Base-by-base conservation (phyloP, 2,329 filamentous ascomycete species). In the Trichoderma sp. region DNA sequence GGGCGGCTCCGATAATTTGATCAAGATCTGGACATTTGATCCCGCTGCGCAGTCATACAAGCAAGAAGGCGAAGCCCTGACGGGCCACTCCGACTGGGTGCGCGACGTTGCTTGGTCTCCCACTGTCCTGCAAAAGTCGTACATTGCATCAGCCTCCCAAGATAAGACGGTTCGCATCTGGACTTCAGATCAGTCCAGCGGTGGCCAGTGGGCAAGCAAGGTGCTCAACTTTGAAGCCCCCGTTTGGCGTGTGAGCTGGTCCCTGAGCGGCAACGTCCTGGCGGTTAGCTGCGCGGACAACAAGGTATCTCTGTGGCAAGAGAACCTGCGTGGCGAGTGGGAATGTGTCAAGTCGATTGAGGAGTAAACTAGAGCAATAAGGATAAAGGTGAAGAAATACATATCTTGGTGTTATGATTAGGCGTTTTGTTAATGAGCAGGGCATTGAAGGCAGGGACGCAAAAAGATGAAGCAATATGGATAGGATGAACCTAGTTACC, bases 131-230 rank as follows among this genome's bases (percentile, higher is more conserved):
- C 92, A 94, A 76, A 97, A 97, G 86, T 93, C 91, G 69, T 99
- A 99, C 83, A 97, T 99, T 78, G 96, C 96, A 34, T 95, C 91
- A 59, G 96, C 95, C 13, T 94, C 91, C 66, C 94, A 98, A 83
- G 96, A 99, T 81, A 96, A 97, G 86, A 97, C 94, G 10, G 95
- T 98, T 71, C 90, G 94, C 74, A 97, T 99, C 82, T 99, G 96
- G 96, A 98, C 95, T 11, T 90, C 87, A 32, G 91, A 93, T 75
- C 74, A 78, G 10, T 74, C 78, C 69, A 87, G 85, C 77, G 83
- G 88, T 18, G 87, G 86, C 28, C 89, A 93, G 76, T 99, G 96
- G 96, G 89, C 90, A 69, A 90, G 88, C 81, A 96, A 96, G 80
- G 89, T 91, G 51, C 86, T 99, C 72, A 89, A 90, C 75, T 97